A percentile compares a stretch with the other conserved stretches of the same genome.
Conservation (phyloP, 129 eudicot species). For the Saussurea involucrata region DNA sequence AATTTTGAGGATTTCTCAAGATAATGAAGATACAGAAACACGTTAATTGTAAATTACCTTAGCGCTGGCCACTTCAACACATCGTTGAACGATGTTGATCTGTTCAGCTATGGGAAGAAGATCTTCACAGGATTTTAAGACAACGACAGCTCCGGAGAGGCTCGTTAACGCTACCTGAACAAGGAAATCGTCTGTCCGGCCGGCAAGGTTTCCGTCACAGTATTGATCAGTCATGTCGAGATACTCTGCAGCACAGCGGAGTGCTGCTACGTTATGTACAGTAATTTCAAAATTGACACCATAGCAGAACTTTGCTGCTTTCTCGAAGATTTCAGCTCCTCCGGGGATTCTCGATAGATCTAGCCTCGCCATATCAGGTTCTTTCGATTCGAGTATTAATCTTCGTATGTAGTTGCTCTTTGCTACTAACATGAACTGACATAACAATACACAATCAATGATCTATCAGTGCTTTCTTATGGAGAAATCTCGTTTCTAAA, state of each 20-base stretch:
- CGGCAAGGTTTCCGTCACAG: slow-evolving; percentile 78
- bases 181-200: slow-evolving; percentile 85
- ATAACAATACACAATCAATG: slow-evolving; percentile 1
- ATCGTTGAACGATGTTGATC: slow-evolving; percentile 66
- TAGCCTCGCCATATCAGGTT: slow-evolving; percentile 52
- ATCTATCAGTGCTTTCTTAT: background rate
- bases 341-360: slow-evolving; percentile 87
- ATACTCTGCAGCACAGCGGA: slow-evolving; percentile 93
- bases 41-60: slow-evolving; percentile 48
- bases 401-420: slow-evolving; percentile 90
- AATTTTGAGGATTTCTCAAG: background rate
- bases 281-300: slow-evolving; percentile 96
- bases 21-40: background rate
- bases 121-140: slow-evolving; percentile 76
- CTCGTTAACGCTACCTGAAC: slow-evolving; percentile 78
- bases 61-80: slow-evolving; percentile 69
- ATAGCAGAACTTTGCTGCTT: slow-evolving; percentile 90
- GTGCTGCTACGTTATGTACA: slow-evolving; percentile 91
- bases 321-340: slow-evolving; percentile 83
- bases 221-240: slow-evolving; percentile 88
- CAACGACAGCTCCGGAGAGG: slow-evolving; percentile 85
- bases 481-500: slow-evolving; percentile 5
- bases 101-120: slow-evolving; percentile 80
- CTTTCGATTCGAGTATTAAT: slow-evolving; percentile 68
- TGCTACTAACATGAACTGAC: slow-evolving; percentile 91